These are phyloP conservation scores for Pythium scleroteichum DNA, from an alignment of 352 stramenopile species.

Conservation along the genomic window DNA sequence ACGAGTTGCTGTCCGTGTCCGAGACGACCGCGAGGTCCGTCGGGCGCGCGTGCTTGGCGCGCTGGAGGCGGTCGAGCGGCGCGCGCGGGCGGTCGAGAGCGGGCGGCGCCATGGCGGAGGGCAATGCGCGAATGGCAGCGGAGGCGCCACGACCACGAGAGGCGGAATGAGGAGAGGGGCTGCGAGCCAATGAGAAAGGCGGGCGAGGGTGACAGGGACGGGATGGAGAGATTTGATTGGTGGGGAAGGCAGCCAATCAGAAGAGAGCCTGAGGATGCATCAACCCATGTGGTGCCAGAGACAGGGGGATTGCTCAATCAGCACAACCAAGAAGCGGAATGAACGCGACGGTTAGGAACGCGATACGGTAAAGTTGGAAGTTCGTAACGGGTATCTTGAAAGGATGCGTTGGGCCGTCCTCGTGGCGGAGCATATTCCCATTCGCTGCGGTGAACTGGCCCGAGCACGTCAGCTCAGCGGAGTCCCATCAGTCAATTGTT, in stretches of 20 bases:
- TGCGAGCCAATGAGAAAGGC: conserved; percentile 8
- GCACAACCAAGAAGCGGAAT: conserved; percentile 1
- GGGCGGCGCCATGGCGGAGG: conserved; percentile 17
- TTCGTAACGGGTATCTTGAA: no score
- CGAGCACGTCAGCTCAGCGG: no score
- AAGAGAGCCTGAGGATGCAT: conserved; percentile 23
- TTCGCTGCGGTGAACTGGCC: no score
- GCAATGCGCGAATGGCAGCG: conserved; percentile 11
- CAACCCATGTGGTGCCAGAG: conserved; percentile 12
- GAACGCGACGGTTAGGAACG: background rate
- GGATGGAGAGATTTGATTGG: conserved; percentile 5
- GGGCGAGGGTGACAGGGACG: conserved; percentile 5
- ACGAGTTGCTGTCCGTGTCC: conserved; percentile 23
- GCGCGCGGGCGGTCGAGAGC: background rate
- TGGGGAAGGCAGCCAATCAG: conserved; percentile 19
- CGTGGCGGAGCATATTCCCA: no score
- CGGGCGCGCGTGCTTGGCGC: conserved; percentile 10
- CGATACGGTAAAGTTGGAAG: no score
- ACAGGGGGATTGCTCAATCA: conserved; percentile 21
- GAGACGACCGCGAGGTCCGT: conserved; percentile 23
- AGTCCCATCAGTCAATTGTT: no score
- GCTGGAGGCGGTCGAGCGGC: conserved; percentile 16
- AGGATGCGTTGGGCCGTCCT: no score
- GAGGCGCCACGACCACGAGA: conserved; percentile 1
- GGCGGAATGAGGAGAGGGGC: conserved; percentile 19